phyloP scores from a whole-genome alignment of 768 basidiomycete species.

The Trametes villosa region DNA sequence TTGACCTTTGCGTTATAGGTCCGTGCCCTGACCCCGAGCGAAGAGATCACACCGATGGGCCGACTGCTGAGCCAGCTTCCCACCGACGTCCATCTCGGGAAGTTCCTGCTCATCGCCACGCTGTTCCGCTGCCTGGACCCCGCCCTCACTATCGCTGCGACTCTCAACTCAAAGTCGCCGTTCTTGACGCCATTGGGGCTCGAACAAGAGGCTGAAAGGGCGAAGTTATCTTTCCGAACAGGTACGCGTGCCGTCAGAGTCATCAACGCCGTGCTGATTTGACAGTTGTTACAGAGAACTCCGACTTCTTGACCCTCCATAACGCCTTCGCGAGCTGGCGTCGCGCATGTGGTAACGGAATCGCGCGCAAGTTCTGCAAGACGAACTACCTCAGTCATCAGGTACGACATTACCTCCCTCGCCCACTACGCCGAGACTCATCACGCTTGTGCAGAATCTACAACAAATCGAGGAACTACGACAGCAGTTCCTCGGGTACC shows the following conservation, averaged over 20 bases:
- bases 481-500: constrained; percentile 71
- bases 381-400: constrained; percentile 84
- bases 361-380: constrained; percentile 78
- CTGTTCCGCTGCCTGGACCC: constrained; percentile 92
- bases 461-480: constrained; percentile 96
- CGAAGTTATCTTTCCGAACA: constrained; percentile 77
- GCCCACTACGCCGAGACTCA: neutral
- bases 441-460: constrained; percentile 60
- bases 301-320: constrained; percentile 93
- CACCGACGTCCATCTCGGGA: constrained; percentile 94
- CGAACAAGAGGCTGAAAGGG: constrained; percentile 84
- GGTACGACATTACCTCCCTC: constrained; percentile 39
- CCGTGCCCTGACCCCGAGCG: constrained; percentile 78
- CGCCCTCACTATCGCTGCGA: constrained; percentile 94
- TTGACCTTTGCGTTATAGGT: constrained; percentile 50
- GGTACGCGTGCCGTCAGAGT: constrained; percentile 49
- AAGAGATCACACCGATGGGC: constrained; percentile 96
- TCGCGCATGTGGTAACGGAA: constrained; percentile 63
- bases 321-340: constrained; percentile 91
- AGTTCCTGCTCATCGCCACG: constrained; percentile 85
- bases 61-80: constrained; percentile 88
- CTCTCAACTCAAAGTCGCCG: constrained; percentile 90
- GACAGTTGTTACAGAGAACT: constrained; percentile 65
- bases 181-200: constrained; percentile 89
- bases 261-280: neutral